A percentile compares a stretch with the other conserved stretches of the same genome.
These are phyloP conservation scores for Berberis vulgaris DNA, from an alignment of 164 flowering plant species.

Conservation along the genomic window DNA sequence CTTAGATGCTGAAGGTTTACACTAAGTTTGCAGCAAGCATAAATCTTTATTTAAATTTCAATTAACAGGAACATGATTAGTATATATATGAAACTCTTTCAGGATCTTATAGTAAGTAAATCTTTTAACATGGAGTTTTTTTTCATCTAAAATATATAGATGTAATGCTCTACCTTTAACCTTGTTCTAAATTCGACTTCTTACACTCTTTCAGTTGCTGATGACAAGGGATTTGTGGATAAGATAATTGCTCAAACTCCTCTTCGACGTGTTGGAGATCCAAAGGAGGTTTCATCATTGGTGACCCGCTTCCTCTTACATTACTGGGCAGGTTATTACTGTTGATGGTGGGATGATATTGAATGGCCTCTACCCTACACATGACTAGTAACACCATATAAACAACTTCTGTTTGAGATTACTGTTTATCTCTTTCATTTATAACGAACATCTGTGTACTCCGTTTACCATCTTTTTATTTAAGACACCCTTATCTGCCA, in stretches of 20 bases:
- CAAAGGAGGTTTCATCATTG: slow-evolving; percentile 59
- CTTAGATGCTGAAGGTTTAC: no score
- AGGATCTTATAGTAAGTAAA: no score
- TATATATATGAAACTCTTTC: no score
- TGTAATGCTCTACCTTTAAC: background rate
- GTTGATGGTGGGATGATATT: slow-evolving; percentile 83
- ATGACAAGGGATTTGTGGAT: slow-evolving; percentile 31
- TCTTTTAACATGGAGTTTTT: no score
- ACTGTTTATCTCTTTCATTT: no score
- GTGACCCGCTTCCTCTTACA: slow-evolving; percentile 77
- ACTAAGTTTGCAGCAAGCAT: no score
- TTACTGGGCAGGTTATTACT: slow-evolving; percentile 66
- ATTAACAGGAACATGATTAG: no score
- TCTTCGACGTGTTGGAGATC: slow-evolving; percentile 50
- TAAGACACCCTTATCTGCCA: no score
- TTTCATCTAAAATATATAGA: no score
- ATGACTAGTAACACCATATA: slow-evolving; percentile 9
- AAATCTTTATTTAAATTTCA: no score
- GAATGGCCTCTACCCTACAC: slow-evolving; percentile 36
- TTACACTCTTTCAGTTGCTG: slow-evolving; percentile 30
- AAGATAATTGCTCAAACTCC: slow-evolving; percentile 47
- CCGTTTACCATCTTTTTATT: no score
- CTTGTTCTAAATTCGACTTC: background rate
- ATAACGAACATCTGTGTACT: no score
- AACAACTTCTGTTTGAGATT: background rate